Conservation (phyloP, 192 early-diverging fungal genomes). For the Thamnidium elegans region DNA sequence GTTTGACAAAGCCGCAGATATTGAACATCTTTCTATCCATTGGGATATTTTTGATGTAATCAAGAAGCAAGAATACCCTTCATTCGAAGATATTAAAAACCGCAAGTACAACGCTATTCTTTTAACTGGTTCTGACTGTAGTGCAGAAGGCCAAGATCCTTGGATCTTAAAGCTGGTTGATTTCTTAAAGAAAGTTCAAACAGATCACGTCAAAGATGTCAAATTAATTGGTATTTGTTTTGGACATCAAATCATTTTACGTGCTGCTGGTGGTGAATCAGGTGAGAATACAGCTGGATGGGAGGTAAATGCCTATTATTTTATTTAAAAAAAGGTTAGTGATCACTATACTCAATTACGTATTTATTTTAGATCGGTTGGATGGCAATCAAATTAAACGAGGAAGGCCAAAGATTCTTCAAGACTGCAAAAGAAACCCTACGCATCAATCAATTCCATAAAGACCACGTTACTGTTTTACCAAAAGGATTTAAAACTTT, state of each 20-base stretch:
- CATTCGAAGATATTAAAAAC: constrained; percentile 32
- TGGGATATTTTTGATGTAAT: constrained; percentile 44
- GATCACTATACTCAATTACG: not conserved
- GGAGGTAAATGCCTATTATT: constrained; percentile 56
- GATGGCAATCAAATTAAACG: constrained; percentile 34
- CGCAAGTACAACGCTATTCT: constrained; percentile 46
- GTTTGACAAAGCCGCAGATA: constrained; percentile 31
- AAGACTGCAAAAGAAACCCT: constrained; percentile 22
- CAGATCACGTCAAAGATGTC: constrained; percentile 33
- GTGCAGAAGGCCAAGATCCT: constrained; percentile 59
- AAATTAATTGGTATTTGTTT: constrained; percentile 76
- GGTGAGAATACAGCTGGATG: constrained; percentile 62
- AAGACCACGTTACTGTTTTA: constrained; percentile 61
- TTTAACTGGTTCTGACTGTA: constrained; percentile 56
- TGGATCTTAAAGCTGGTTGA: constrained; percentile 65
- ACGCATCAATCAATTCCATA: constrained; percentile 63
- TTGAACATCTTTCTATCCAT: constrained; percentile 14
- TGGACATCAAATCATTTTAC: constrained; percentile 80
- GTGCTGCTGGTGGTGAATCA: constrained; percentile 58
- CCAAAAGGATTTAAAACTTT: constrained; percentile 60
- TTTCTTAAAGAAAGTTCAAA: constrained; percentile 46
- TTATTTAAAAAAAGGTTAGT: not conserved
- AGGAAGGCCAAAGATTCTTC: constrained; percentile 36
- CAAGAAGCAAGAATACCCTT: constrained; percentile 35
- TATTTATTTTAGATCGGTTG: constrained; percentile 43